Evolutionary conservation across 1,284 basidiomycete genomes (phyloP).

Genomic region (Phaffia rhodozyma): DNA sequence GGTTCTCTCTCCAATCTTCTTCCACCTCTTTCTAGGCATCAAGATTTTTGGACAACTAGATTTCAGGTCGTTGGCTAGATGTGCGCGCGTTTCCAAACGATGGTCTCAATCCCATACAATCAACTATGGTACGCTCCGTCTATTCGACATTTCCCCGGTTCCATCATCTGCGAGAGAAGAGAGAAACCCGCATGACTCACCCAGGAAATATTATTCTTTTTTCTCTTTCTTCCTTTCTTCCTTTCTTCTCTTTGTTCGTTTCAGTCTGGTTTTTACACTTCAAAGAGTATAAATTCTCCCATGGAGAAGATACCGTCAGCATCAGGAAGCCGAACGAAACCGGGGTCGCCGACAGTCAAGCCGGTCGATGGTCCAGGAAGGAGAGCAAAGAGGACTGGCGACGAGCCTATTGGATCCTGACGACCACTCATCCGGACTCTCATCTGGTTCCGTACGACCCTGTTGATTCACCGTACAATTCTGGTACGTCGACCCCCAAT

Average conservation of each 20-base stretch:
- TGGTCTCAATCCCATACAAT: conserved; percentile 77
- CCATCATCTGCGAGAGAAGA: not conserved
- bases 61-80: conserved; percentile 57
- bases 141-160: not conserved
- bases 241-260: not conserved
- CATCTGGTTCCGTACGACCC: conserved; percentile 16
- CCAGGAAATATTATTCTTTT: not conserved
- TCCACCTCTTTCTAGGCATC: conserved; percentile 11
- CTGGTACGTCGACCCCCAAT: conserved; percentile 14
- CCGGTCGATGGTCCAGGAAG: conserved; percentile 12
- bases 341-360: not conserved
- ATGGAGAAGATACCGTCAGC: conserved; percentile 2
- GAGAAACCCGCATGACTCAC: too few species aligned
- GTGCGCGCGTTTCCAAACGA: conserved; percentile 65
- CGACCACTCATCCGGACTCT: not conserved
- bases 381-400: conserved; percentile 16
- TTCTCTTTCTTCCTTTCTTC: not conserved
- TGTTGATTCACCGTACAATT: conserved; percentile 15
- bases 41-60: conserved; percentile 51
- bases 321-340: not conserved
- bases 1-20: not conserved
- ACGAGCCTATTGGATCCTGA: conserved; percentile 5
- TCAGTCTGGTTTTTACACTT: conserved; percentile 17
- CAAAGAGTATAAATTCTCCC: conserved; percentile 7
- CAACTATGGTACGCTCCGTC: conserved; percentile 57